A percentile compares a stretch with the other conserved stretches of the same genome.
Evolutionary conservation across 179 eudicot genomes (phyloP).

Genomic region (Beta macrorhiza): DNA sequence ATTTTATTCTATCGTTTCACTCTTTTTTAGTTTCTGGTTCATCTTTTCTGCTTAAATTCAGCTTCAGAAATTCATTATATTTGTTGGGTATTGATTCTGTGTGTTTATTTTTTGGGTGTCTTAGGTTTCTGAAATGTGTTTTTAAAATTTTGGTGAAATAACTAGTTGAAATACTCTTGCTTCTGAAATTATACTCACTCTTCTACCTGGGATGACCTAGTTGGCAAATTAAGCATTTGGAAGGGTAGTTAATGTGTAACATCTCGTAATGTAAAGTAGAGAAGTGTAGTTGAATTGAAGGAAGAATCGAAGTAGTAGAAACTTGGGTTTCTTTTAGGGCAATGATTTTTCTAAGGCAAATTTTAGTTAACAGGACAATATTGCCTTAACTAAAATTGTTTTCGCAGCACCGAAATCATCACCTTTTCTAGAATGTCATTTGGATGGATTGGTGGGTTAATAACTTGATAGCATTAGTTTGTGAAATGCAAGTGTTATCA

Average conservation of each 20-base stretch:
- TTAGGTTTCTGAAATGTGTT: constrained; percentile 15
- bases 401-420: no score
- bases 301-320: neutral
- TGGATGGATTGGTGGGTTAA: neutral
- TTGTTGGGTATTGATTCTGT: neutral
- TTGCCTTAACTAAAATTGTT: no score
- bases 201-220: neutral
- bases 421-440: neutral
- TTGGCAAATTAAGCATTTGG: neutral
- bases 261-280: neutral
- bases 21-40: neutral
- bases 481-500: neutral
- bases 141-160: constrained; percentile 1
- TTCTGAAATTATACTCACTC: no score
- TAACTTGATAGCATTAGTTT: neutral
- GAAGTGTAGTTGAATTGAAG: neutral
- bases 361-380: no score
- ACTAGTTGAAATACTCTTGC: neutral
- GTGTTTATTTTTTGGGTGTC: neutral
- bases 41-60: neutral
- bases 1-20: neutral
- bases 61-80: neutral
- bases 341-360: no score
- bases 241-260: neutral
- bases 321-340: neutral